Base-by-base conservation (phyloP, 495 filamentous ascomycete species). In the Penicillium canescens region DNA sequence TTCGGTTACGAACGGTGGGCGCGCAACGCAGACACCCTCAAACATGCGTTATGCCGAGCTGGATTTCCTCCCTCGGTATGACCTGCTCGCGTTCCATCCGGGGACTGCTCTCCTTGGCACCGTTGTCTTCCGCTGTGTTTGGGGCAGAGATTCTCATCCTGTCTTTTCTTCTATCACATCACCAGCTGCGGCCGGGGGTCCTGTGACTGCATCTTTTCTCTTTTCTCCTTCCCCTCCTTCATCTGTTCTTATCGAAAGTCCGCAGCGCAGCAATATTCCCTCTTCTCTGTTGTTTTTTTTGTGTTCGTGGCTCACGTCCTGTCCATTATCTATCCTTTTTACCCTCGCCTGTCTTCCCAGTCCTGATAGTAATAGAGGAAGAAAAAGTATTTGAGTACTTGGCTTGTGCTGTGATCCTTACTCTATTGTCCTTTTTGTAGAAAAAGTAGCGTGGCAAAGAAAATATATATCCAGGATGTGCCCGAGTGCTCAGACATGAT, bases 211-310 rank as follows among this genome's bases (percentile, higher is more conserved):
- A 36, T 46, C 38, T 40, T 34, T 59, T 50, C 57, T 57, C 66
- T 65, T 61, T 46, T 51, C 54, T 56, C 44, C 21, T 50, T 36
- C 46, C 42, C 40, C 43, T 57, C 50, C 54, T 53, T 67, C 53
- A 56, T 66, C 66, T 56, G 67, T 64, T 51, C 66, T 67, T 67
- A 67, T 69, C 68, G 61, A 70, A 70, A 73, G 65, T 74, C 67
- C 69, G 62, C 71, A 72, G 63, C 68, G 67, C 71, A 71, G 68
- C 70, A 70, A 71, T 68, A 73, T 70, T 70, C 66, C 64, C 69
- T 73, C 66, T 63, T 69, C 66, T 60, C 66, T 66, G 49, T 59
- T 55, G 63, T 55, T 54, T 64, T 55, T 67, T 67, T 68, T 62
- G 63, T 66, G 50, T 67, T 61, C 55, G 58, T 62, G 60, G 57